Percentiles rank a stretch among this genome's conserved stretches.
phyloP scores from a whole-genome alignment of 2,329 filamentous ascomycete species.

The Pochonia chlamydosporia region DNA sequence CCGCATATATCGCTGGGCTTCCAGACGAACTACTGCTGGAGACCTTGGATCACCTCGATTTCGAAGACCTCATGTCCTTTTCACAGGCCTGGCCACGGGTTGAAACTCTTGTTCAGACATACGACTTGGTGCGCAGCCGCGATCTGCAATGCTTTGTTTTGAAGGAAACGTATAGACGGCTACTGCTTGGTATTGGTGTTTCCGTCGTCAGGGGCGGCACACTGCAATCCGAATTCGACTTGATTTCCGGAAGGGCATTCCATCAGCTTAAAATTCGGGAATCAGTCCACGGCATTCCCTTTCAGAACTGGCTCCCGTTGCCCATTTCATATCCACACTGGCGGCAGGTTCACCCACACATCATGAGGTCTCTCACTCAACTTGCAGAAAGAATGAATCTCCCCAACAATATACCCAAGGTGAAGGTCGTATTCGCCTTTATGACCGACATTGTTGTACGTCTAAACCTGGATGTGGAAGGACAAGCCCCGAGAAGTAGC shows the following conservation, averaged over 20 bases:
- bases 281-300: slow-evolving; percentile 36
- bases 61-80: slow-evolving; percentile 29
- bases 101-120: slow-evolving; percentile 25
- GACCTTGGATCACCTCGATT: slow-evolving; percentile 26
- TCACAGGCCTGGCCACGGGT: slow-evolving; percentile 30
- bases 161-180: slow-evolving; percentile 31
- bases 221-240: slow-evolving; percentile 42
- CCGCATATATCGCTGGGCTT: slow-evolving; percentile 20
- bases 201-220: slow-evolving; percentile 15
- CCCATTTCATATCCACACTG: slow-evolving; percentile 41
- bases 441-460: slow-evolving; percentile 46
- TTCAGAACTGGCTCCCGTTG: slow-evolving; percentile 39
- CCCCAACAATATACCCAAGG: slow-evolving; percentile 16
- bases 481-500: background rate
- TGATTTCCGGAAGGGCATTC: slow-evolving; percentile 37
- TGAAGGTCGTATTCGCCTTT: slow-evolving; percentile 37
- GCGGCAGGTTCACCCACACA: slow-evolving; percentile 25
- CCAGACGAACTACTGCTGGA: slow-evolving; percentile 35
- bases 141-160: slow-evolving; percentile 42
- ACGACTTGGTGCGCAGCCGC: slow-evolving; percentile 31
- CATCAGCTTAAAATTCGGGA: slow-evolving; percentile 24
- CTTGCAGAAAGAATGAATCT: background rate
- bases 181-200: slow-evolving; percentile 39
- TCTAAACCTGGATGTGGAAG: slow-evolving; percentile 28
- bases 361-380: slow-evolving; percentile 3